Percentiles rank a stretch among this genome's conserved stretches.
These are phyloP conservation scores for Lachancea nothofagi DNA, from an alignment of 805 yeast species.

Conservation along the genomic window DNA sequence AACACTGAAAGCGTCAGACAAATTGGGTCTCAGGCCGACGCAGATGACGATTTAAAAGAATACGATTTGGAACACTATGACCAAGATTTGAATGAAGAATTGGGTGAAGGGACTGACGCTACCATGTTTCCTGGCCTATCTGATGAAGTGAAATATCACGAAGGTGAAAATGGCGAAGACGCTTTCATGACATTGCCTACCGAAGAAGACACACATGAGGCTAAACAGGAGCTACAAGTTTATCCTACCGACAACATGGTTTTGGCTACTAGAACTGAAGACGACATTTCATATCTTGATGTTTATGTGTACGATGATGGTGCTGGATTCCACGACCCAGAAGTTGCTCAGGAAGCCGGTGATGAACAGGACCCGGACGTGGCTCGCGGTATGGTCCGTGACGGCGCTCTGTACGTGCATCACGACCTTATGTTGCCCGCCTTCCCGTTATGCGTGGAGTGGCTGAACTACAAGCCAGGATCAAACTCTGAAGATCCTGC, in stretches of 20 bases:
- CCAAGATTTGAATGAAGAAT: conserved; percentile 50
- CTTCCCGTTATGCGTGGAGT: conserved; percentile 93
- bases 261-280: conserved; percentile 91
- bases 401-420: conserved; percentile 78
- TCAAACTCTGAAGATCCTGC: conserved; percentile 51
- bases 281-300: conserved; percentile 85
- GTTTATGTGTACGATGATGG: conserved; percentile 94
- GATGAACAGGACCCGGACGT: conserved; percentile 69
- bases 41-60: conserved; percentile 83
- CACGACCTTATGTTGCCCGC: conserved; percentile 97
- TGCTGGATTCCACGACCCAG: conserved; percentile 71
- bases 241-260: conserved; percentile 87
- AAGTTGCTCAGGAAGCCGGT: conserved; percentile 57
- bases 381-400: conserved; percentile 67
- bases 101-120: conserved; percentile 50
- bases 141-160: conserved; percentile 55
- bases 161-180: conserved; percentile 39
- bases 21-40: conserved; percentile 50
- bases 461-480: conserved; percentile 76
- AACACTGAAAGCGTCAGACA: conserved; percentile 8
- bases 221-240: conserved; percentile 76
- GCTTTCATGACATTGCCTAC: conserved; percentile 43
- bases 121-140: conserved; percentile 69
- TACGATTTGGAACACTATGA: conserved; percentile 84
- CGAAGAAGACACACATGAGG: conserved; percentile 60